Conservation (phyloP, 2,329 filamentous ascomycete genomes). For the Xylaria sp. region DNA sequence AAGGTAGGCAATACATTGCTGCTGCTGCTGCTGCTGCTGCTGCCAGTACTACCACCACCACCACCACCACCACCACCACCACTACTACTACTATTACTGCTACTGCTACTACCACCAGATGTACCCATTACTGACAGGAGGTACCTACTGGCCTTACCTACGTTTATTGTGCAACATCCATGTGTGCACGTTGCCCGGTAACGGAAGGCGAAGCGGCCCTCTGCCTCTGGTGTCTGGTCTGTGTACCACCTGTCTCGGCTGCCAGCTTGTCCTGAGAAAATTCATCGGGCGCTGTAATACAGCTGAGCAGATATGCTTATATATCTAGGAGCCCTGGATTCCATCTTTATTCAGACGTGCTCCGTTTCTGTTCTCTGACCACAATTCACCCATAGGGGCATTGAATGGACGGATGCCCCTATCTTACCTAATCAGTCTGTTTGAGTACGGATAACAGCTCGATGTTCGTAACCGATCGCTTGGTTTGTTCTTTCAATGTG, state of each 20-base stretch:
- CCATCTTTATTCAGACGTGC: background rate
- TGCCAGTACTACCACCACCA: no score
- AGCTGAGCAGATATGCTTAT: background rate
- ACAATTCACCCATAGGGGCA: background rate
- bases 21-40: no score
- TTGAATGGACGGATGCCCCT: background rate
- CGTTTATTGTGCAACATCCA: constrained; percentile 10
- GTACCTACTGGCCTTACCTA: no score
- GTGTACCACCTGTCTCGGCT: constrained; percentile 15
- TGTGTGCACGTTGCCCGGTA: constrained; percentile 1
- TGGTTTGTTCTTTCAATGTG: background rate
- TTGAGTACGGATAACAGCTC: background rate
- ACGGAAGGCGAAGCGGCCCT: constrained; percentile 4
- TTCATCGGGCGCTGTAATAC: background rate
- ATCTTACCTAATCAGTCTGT: background rate
- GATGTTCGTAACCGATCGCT: background rate
- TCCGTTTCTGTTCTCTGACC: background rate
- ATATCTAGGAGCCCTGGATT: background rate
- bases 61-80: no score
- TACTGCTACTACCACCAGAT: no score
- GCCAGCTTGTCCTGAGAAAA: constrained; percentile 3
- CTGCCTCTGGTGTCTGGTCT: constrained; percentile 3
- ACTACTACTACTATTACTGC: no score
- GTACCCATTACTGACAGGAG: no score
- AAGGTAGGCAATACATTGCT: background rate